Conservation (phyloP, 2,329 filamentous ascomycete genomes). For the Scopulariopsis brevicaulis region DNA sequence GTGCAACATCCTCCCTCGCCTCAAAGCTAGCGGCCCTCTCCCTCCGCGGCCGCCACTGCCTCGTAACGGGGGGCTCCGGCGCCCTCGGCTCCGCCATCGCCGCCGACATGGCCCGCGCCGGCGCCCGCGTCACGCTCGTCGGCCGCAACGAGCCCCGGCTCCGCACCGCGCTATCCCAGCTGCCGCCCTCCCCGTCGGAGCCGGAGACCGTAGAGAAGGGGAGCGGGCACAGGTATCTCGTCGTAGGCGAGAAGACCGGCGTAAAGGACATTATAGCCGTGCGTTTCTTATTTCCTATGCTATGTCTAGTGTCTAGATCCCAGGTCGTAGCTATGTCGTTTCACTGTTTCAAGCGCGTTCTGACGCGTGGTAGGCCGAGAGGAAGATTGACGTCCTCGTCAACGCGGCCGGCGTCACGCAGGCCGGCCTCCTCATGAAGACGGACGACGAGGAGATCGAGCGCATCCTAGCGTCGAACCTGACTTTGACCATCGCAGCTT, state of each 20-base stretch:
- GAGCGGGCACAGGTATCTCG: slow-evolving; percentile 1
- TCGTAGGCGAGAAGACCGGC: neutral
- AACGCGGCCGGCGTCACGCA: slow-evolving; percentile 72
- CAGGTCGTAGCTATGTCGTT: no score
- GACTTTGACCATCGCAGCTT: slow-evolving; percentile 50
- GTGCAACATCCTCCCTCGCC: neutral
- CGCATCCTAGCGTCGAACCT: slow-evolving; percentile 61
- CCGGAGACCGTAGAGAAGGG: neutral
- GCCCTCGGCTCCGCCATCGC: slow-evolving; percentile 62
- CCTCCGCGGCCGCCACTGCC: slow-evolving; percentile 36
- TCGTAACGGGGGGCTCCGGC: slow-evolving; percentile 60
- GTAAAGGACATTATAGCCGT: slow-evolving; percentile 1
- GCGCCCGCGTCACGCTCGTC: slow-evolving; percentile 48
- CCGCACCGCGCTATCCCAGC: slow-evolving; percentile 22
- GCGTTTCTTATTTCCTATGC: neutral
- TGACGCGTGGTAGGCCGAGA: slow-evolving; percentile 1
- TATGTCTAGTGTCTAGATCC: no score
- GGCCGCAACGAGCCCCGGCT: slow-evolving; percentile 42
- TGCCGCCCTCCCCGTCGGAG: slow-evolving; percentile 5
- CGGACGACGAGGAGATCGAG: slow-evolving; percentile 36
- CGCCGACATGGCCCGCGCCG: slow-evolving; percentile 49
- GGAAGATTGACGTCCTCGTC: slow-evolving; percentile 47
- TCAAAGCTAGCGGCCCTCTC: slow-evolving; percentile 1
- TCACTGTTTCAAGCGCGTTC: neutral
- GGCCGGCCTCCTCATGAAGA: slow-evolving; percentile 48